Conservation (phyloP, 2,329 filamentous ascomycete species). For the Fusarium citri region DNA sequence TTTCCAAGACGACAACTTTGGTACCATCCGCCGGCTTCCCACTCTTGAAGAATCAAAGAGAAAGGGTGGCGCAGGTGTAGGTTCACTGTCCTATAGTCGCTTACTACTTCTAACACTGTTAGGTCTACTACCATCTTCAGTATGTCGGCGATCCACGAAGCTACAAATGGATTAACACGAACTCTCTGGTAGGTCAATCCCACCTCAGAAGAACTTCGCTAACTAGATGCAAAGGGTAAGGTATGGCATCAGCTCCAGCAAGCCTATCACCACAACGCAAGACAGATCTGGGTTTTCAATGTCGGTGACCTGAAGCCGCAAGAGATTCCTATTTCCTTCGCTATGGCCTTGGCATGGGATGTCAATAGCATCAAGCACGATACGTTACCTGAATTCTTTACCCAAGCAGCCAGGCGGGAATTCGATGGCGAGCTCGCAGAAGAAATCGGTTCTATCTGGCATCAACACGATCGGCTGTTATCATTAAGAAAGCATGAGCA, state of each 20-base stretch:
- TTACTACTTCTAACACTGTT: slow-evolving; percentile 28
- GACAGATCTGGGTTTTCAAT: slow-evolving; percentile 71
- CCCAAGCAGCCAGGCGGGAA: slow-evolving; percentile 59
- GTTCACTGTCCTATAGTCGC: neutral
- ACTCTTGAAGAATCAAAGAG: slow-evolving; percentile 63
- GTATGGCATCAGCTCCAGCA: slow-evolving; percentile 65
- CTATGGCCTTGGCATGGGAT: slow-evolving; percentile 68
- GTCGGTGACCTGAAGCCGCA: slow-evolving; percentile 71
- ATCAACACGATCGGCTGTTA: slow-evolving; percentile 59
- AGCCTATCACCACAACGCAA: slow-evolving; percentile 60
- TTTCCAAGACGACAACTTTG: slow-evolving; percentile 73
- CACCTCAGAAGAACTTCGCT: neutral
- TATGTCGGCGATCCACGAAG: slow-evolving; percentile 71
- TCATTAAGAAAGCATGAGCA: slow-evolving; percentile 69
- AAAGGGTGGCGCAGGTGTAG: slow-evolving; percentile 67
- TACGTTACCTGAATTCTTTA: slow-evolving; percentile 57
- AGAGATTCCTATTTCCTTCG: slow-evolving; percentile 66
- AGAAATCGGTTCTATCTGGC: slow-evolving; percentile 60
- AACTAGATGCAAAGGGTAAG: slow-evolving; percentile 42
- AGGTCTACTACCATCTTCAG: slow-evolving; percentile 67
- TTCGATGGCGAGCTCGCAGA: slow-evolving; percentile 59
- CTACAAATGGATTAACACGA: slow-evolving; percentile 73
- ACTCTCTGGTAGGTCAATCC: slow-evolving; percentile 58
- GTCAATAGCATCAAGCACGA: slow-evolving; percentile 57
- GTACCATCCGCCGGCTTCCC: slow-evolving; percentile 68